Base-by-base conservation (phyloP, 192 early-diverging fungal species). In the Podila horticola region DNA sequence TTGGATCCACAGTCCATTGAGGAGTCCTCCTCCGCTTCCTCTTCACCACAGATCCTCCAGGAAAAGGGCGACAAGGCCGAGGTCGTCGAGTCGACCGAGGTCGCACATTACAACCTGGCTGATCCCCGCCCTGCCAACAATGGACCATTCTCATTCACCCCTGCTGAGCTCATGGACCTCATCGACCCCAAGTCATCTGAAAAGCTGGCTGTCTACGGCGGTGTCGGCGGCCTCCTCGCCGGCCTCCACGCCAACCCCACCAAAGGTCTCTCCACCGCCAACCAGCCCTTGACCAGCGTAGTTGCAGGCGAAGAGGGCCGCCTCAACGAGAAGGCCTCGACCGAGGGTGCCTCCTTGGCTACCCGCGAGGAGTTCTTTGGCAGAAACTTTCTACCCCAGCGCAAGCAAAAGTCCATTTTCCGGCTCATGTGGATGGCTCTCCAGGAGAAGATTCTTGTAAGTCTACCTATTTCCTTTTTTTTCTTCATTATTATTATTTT, bases 341-440 rank as follows among this genome's bases (percentile, higher is more conserved):
- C 10, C 31, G 26, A 64, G 24, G 33, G 22, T 22, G 15, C 11
- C 2, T 24, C 64, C 5, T 30, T 38, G 20, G 58, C 69, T 45
- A 48, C 58, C 31, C 86, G 93, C 28, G 75, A 87, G 19, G 75
- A 75, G 33, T 72, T 73, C 58, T 95, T 88, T 74, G 93, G 93
- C 36, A 69, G 79, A 48, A 95, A 95, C 69, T 75, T 92, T 15
- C 75, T 95, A 29, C 93, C 94, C 3, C 84, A 86, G 26, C 84
- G 86, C 50, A 89, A 92, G 75, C 74, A 87, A 45, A 93, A 93
- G 45, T 86, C 84, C 61, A 88, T 95, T 51, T 86, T 94, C 38
- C 83, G 89, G 31, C 86, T 95, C 15, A 92, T 94, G 86, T 94
- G 92, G 93, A 89, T 92, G 65, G 92, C 92, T 9, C 74, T 95